Evolutionary conservation across 371 early-diverging fungal genomes (phyloP).

Genomic region (Cladochytrium tenue): DNA sequence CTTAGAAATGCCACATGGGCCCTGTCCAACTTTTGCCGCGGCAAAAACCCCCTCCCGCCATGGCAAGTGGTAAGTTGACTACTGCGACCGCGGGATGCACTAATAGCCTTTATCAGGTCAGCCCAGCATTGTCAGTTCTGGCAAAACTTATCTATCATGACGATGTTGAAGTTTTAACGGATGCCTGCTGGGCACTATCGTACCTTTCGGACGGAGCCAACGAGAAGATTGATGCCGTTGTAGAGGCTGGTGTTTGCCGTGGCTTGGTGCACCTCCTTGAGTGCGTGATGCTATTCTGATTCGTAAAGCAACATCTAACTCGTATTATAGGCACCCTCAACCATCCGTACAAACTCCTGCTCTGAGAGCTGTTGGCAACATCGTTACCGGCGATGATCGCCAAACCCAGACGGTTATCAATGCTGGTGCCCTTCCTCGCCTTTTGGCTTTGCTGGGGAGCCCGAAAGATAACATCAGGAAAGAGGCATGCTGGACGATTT

Average conservation of each 20-base stretch:
- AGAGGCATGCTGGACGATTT: slow-evolving; percentile 99
- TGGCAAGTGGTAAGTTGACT: slow-evolving; percentile 73
- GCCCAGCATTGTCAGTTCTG: slow-evolving; percentile 84
- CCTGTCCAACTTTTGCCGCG: slow-evolving; percentile 98
- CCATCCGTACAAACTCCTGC: slow-evolving; percentile 95
- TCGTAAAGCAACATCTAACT: no score
- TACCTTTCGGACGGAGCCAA: slow-evolving; percentile 96
- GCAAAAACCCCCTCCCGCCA: slow-evolving; percentile 94
- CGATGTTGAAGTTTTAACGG: slow-evolving; percentile 95
- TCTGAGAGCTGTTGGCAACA: slow-evolving; percentile 97
- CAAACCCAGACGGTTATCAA: slow-evolving; percentile 97
- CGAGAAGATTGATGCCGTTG: slow-evolving; percentile 94
- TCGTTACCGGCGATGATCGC: slow-evolving; percentile 97
- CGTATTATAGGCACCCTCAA: slow-evolving; percentile 64
- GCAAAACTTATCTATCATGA: slow-evolving; percentile 84
- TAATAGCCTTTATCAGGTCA: slow-evolving; percentile 55
- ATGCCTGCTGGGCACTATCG: slow-evolving; percentile 99
- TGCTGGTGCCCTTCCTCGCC: slow-evolving; percentile 82
- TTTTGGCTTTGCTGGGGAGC: slow-evolving; percentile 78
- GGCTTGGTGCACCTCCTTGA: slow-evolving; percentile 90
- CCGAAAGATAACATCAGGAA: slow-evolving; percentile 95
- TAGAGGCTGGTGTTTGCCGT: slow-evolving; percentile 90
- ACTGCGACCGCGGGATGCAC: background rate
- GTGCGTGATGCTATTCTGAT: background rate
- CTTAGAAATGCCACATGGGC: slow-evolving; percentile 99